phyloP scores from a whole-genome alignment of 2,329 filamentous ascomycete genomes.

The Phialophora verrucosa region DNA sequence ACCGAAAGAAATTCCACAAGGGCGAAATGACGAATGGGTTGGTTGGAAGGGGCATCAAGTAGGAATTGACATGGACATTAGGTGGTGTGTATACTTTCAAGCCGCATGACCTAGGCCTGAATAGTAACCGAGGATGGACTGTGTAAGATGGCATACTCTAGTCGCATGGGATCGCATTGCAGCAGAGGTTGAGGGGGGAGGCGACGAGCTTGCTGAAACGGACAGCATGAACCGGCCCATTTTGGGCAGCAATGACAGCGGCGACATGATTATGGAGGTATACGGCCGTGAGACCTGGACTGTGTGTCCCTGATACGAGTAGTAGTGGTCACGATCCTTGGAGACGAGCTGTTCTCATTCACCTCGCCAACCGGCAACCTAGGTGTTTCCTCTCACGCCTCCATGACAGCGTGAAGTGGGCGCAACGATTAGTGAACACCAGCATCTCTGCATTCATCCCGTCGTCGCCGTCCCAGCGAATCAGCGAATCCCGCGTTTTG shows the following conservation, averaged over 20 bases:
- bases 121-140: neutral
- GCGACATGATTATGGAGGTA: neutral
- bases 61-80: slow-evolving; percentile 1
- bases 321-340: neutral
- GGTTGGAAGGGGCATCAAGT: slow-evolving; percentile 39
- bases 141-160: slow-evolving; percentile 2
- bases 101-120: neutral
- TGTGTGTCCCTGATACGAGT: neutral
- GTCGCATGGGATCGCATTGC: neutral
- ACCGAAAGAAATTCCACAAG: slow-evolving; percentile 57
- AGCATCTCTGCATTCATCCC: neutral
- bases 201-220: neutral
- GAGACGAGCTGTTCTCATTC: neutral
- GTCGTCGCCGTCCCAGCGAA: too few relatives aligned
- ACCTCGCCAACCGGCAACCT: too few relatives aligned
- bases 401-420: neutral
- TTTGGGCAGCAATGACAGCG: neutral
- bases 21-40: slow-evolving; percentile 42
- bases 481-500: too few relatives aligned
- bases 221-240: neutral
- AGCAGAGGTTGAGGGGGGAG: neutral
- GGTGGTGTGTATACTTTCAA: neutral
- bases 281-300: neutral
- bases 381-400: too few relatives aligned
- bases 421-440: neutral